Evolutionary conservation across 2,329 filamentous ascomycete genomes (phyloP), one percentile per base, ranked within the genome.

Genomic region (Coniochaeta ligniaria): DNA sequence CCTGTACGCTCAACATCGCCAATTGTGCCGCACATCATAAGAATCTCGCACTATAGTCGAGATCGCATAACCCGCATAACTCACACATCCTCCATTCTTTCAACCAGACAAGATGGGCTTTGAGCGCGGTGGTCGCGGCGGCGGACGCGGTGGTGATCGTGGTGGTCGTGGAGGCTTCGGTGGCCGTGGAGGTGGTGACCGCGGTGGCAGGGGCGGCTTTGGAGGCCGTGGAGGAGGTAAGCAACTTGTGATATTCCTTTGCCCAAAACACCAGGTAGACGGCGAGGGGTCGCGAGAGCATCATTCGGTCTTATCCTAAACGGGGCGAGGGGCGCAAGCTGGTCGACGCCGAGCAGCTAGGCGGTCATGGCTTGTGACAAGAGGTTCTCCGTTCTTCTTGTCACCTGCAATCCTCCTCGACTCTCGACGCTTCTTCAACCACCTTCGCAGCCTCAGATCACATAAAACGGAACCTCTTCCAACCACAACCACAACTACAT

Each of bases 121-220:
- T 63, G 76, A 76, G 59, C 75, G 74, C 61, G 74, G 74, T 68
- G 76, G 71, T 59, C 65, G 69, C 58, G 67, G 70, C 36, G 73
- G 76, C 69, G 72, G 64, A 47, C 68, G 73, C 63, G 73, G 72
- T 60, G 71, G 71, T 64, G 66, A 60, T 56, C 60, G 66, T 60
- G 69, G 70, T 64, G 68, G 70, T 61, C 73, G 76, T 65, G 73
- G n/a, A n/a, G n/a, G 71, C 59, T 65, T 68, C 58, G 67, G 70
- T 43, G 73, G 76, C 69, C 71, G 64, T 41, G 68, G 73, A 63
- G 73, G 72, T 60, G 71, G 72, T 64, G 66, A 62, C 56, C 60
- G 66, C 60, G 69, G 75, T 62, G 68, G 69, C 57, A 65, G 58
- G 9, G 28, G 28, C 5, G n/a, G n/a, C n/a, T n/a, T n/a, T 50